Base-by-base conservation (phyloP, 305 asterid species). In the Solanum hybrid region DNA sequence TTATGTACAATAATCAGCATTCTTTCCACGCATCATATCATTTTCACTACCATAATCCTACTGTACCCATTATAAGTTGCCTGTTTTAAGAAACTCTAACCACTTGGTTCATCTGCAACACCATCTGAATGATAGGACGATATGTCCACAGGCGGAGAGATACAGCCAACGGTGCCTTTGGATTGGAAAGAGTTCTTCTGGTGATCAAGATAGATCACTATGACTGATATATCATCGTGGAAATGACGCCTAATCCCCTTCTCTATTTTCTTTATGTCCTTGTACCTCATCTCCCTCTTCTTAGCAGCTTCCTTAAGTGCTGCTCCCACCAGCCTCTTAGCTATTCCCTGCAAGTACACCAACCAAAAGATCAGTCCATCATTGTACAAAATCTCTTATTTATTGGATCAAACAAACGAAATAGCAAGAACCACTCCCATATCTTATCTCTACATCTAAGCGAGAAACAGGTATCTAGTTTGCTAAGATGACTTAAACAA, bases 221-320 rank as follows among this genome's bases (percentile, higher is more conserved):
- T 87, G 32, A 95, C 98, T 45, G 96, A 93, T 86, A 96, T 97
- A 89, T 97, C 99, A 27, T 97, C 99, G 42, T 95, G 99, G 92
- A 97, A 96, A 93, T 96, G 98, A 34, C 99, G 94, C 90, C 99
- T 90, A 87, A 91, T 89, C 38, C 99, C 99, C 94, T 89, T 95
- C 91, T 95, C 99, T 9, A 96, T 96, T 93, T 96, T 96, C 92
- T 89, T 91, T 9, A 97, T 94, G 91, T 96, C 99, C 86, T 86
- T 93, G 94, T 94, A 96, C 64, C 96, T 93, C 92, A 96, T 86
- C 91, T 97, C 99, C 94, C 98, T 94, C 95, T 96, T 97, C 95
- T 92, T 96, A 15, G 98, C 97, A 71, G 98, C 98, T 91, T 93
- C 97, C 88, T 93, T 93, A 85, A 96, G 89, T 24, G 99, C 99